Evolutionary conservation across 257 asterid genomes (phyloP), one percentile per base, ranked within the genome.

Genomic region (Cordia subcordata): DNA sequence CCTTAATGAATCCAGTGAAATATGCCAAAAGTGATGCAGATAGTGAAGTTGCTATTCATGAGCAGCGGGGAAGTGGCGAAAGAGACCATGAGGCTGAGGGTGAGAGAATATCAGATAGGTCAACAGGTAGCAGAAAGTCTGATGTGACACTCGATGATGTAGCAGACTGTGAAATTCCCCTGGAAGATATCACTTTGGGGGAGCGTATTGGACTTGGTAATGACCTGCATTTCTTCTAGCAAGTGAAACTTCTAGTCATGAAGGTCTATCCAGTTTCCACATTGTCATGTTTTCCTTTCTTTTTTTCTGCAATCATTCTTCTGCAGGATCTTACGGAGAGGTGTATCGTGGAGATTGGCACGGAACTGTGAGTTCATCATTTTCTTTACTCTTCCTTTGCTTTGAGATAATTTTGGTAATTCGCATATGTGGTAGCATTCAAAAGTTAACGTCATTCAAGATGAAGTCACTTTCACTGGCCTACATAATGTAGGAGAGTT

Each of bases 171-270:
- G 98, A 92, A 77, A 88, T 92, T 60, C 93, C 84, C 3, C 84
- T 84, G 94, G 98, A 92, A 73, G 96, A 92, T 63, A 85, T 92
- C 76, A 27, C 85, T 81, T 73, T 92, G 93, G 98, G 98, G 60
- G 98, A 88, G 84, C 98, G 98, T 78, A 92, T 92, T 63, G 98
- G 98, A 65, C 95, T 92, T 75, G 98, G 98, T 92, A 92, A 68
- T 61, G 58, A 64, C 69, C 76, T 75, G 62, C 61, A 57, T 55
- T n/a, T 55, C 46, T 61, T 72, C 62, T 14, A 49, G 57, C 65
- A 62, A 62, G 49, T 50, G 23, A 61, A 62, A 21, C 61, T 53
- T 21, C 67, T 15, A 49, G 23, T 72, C 56, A 56, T 64, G n/a
- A 51, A n/a, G 35, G 35, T 27, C 4, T 27, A 40, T 49, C 65